Base-by-base conservation (phyloP, 768 basidiomycete genomes). In the Tylopilus sp. region DNA sequence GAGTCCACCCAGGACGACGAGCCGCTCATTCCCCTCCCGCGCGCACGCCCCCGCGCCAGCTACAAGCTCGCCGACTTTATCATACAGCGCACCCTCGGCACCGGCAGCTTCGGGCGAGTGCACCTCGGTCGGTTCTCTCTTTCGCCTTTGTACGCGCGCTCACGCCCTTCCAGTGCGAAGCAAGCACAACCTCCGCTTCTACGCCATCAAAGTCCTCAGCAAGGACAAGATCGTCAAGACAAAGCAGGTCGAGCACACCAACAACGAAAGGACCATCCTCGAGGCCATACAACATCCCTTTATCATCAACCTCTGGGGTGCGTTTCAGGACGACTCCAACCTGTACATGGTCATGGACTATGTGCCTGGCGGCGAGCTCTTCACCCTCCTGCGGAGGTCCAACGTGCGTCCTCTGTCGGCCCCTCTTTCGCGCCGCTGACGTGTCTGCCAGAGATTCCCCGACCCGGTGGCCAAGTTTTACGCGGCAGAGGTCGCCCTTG, bases 341-440 rank as follows among this genome's bases (percentile, higher is more conserved):
- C 79, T 98, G 14, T 99, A 98, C 76, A 96, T 99, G 92, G 88
- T 98, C 50, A 90, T 98, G 84, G 95, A 87, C 75, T 98, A 91
- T 70, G 92, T 92, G 3, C 91, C 94, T 5, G 97, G 97, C 9
- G 97, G 97, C 16, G 97, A 99, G 69, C 79, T 99, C 6, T 99
- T 98, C 70, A 94, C 93, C 14, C 83, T 98, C 49, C 72, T 98
- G 56, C 82, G 95, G 59, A 81, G 93, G 72, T 93, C 92, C 45
- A 92, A 90, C 67, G 92, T 93, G 40, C 59, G 84, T 75, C 13
- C 54, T 41, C 62, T 17, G n/a, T 55, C 37, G 11, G 34, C 29
- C 41, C 63, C n/a, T 49, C 22, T 26, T 42, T 41, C 46, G 59
- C 56, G 50, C 38, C 25, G 40, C 47, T 54, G 44, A 63, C 31